Conservation (phyloP, 495 filamentous ascomycete genomes). For the Saxophila tyrrhenica region DNA sequence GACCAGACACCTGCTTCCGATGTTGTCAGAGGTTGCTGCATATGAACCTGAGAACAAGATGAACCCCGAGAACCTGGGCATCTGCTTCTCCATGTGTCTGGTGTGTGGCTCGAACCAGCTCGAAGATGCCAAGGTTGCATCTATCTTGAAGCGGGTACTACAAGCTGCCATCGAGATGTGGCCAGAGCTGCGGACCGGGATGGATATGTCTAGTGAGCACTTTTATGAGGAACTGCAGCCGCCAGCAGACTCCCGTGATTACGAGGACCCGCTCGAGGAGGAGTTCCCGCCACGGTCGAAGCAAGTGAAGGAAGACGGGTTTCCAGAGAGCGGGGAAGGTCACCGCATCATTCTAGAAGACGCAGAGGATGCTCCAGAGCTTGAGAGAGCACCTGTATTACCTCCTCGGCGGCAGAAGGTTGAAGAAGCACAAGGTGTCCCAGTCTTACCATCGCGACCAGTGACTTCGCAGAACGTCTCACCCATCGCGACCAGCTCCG, state of each 20-base stretch:
- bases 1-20: constrained; percentile 39
- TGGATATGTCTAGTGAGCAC: constrained; percentile 14
- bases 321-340: constrained; percentile 11
- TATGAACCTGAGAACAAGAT: constrained; percentile 40
- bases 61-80: constrained; percentile 39
- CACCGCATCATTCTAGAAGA: constrained; percentile 26
- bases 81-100: constrained; percentile 39
- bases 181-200: constrained; percentile 26
- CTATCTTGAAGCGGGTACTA: constrained; percentile 33
- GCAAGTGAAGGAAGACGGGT: constrained; percentile 1
- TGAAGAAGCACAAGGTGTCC: background rate
- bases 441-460: constrained; percentile 8
- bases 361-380: constrained; percentile 19
- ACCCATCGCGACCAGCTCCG: background rate
- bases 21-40: constrained; percentile 36
- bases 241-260: constrained; percentile 25
- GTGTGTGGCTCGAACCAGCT: constrained; percentile 34
- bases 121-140: constrained; percentile 37
- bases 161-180: constrained; percentile 32
- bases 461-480: background rate
- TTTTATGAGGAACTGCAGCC: constrained; percentile 24
- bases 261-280: constrained; percentile 32
- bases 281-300: constrained; percentile 1
- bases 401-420: constrained; percentile 8
- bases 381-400: constrained; percentile 20